These are phyloP conservation scores for Colletotrichum karsti DNA, from an alignment of 2,329 filamentous ascomycete species.

Conservation along the genomic window DNA sequence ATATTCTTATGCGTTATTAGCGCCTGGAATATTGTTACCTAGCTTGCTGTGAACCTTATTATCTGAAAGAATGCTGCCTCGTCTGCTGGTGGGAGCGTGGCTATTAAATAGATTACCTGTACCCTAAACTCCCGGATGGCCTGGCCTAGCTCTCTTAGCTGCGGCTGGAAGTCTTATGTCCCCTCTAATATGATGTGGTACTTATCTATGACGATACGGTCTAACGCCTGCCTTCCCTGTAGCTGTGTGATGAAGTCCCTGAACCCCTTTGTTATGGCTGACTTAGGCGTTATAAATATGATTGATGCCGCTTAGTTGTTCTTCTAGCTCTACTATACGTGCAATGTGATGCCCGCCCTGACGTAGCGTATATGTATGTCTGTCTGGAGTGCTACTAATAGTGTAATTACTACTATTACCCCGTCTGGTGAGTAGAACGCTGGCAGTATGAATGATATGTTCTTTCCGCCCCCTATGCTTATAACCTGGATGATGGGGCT, in stretches of 20 bases:
- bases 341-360: not conserved
- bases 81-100: not conserved
- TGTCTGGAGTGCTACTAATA: slow-evolving; percentile 7
- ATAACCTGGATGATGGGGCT: slow-evolving; percentile 25
- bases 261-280: slow-evolving; percentile 9
- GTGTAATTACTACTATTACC: slow-evolving; percentile 16
- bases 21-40: not conserved
- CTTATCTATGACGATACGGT: slow-evolving; percentile 19
- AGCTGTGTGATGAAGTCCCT: slow-evolving; percentile 10
- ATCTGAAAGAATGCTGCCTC: not conserved
- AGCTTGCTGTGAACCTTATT: not conserved
- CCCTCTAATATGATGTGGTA: slow-evolving; percentile 16
- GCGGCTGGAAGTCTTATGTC: not conserved
- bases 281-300: too few species aligned
- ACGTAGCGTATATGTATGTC: slow-evolving; percentile 14
- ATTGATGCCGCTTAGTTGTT: not conserved
- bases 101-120: slow-evolving; percentile 21
- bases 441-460: slow-evolving; percentile 30
- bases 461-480: slow-evolving; percentile 29
- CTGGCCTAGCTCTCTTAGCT: not conserved
- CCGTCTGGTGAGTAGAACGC: slow-evolving; percentile 14
- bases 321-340: not conserved
- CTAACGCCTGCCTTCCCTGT: not conserved
- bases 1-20: not conserved
- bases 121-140: not conserved